Evolutionary conservation across 176 grass and related monocot genomes (phyloP).

Genomic region (Saccharum officinarum): DNA sequence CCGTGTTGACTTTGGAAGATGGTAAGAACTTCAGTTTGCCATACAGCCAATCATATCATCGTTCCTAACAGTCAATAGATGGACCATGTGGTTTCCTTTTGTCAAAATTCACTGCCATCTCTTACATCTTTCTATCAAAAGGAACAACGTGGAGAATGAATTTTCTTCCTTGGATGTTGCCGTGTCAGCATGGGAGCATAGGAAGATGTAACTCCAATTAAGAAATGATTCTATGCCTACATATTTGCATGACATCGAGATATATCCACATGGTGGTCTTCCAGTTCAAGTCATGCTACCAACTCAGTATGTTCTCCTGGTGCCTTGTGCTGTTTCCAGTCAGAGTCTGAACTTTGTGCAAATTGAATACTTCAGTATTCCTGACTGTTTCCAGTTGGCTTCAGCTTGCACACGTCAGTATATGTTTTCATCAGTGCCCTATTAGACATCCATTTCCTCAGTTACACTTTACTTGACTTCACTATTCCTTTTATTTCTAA

Average conservation of each 20-base stretch:
- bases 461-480: constrained; percentile 7
- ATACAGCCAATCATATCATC: background rate
- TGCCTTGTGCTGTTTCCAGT: constrained; percentile 33
- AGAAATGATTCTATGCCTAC: constrained; percentile 38
- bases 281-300: constrained; percentile 41
- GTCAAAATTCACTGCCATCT: constrained; percentile 32
- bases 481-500: constrained; percentile 9
- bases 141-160: constrained; percentile 40
- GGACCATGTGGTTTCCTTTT: constrained; percentile 30
- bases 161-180: constrained; percentile 49
- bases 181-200: constrained; percentile 45
- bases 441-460: background rate
- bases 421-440: constrained; percentile 11
- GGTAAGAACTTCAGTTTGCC: constrained; percentile 7
- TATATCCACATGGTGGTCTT: constrained; percentile 41
- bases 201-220: constrained; percentile 47
- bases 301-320: constrained; percentile 39
- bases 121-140: constrained; percentile 49
- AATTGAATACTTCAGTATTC: constrained; percentile 20
- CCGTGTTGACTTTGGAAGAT: background rate
- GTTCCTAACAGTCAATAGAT: background rate
- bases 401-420: constrained; percentile 6
- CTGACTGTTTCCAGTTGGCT: background rate
- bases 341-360: constrained; percentile 26
- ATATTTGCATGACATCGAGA: constrained; percentile 32